phyloP scores from a whole-genome alignment of 2,329 filamentous ascomycete genomes.

The Fusarium setosum region DNA sequence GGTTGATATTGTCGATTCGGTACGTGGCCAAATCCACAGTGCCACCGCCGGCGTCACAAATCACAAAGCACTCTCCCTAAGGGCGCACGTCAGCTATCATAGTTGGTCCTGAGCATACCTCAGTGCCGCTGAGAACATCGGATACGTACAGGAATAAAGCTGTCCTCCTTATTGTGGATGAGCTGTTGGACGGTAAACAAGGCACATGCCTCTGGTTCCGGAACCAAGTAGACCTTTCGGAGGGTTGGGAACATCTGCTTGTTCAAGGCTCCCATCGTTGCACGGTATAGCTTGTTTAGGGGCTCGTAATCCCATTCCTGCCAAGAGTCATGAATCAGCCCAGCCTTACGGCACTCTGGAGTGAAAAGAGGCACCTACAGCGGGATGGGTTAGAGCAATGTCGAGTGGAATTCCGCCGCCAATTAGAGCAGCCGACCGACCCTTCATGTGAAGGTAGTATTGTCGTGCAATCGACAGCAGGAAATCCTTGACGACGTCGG shows the following conservation, averaged over 20 bases:
- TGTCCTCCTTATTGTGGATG: background rate
- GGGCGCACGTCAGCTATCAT: background rate
- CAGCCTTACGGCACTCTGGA: background rate
- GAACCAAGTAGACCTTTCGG: background rate
- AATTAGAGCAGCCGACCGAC: background rate
- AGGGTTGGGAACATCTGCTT: conserved; percentile 1
- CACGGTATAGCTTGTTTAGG: background rate
- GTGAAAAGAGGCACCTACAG: background rate
- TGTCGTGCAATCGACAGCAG: background rate
- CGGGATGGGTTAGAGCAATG: background rate
- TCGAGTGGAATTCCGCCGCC: background rate
- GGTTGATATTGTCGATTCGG: conserved; percentile 3
- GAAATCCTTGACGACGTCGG: background rate
- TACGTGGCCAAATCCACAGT: conserved; percentile 2
- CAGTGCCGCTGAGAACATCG: background rate
- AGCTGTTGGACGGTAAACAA: conserved; percentile 1
- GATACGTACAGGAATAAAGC: background rate
- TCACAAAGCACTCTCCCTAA: conserved; percentile 1
- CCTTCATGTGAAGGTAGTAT: conserved; percentile 1
- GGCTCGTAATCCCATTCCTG: background rate
- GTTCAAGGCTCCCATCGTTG: background rate
- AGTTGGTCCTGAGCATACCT: too few species aligned
- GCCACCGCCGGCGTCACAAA: conserved; percentile 3
- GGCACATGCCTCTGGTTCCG: conserved; percentile 2
- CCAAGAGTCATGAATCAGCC: background rate